Evolutionary conservation across 495 filamentous ascomycete species (phyloP).

Genomic region (Xylaria flabelliformis): DNA sequence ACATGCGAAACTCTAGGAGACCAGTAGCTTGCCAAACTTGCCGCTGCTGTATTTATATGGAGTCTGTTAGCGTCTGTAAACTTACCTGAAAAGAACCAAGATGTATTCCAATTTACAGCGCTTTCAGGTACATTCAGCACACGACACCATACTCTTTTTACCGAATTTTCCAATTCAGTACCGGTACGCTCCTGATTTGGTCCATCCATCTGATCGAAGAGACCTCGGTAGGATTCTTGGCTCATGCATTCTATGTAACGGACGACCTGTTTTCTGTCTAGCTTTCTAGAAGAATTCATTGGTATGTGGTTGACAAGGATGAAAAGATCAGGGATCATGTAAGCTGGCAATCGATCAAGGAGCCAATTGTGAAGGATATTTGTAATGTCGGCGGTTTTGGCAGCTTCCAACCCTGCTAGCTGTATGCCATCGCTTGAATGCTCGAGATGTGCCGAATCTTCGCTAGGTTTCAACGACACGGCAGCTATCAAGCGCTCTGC

Average conservation of each 20-base stretch:
- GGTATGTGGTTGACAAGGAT: constrained; percentile 44
- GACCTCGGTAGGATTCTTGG: neutral
- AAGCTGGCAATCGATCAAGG: constrained; percentile 33
- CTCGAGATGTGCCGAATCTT: neutral
- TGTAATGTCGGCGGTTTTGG: neutral
- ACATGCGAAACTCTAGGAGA: neutral
- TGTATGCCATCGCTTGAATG: neutral
- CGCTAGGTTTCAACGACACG: constrained; percentile 9
- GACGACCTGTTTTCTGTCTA: constrained; percentile 6
- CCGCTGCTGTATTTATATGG: neutral
- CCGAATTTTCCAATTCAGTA: constrained; percentile 1
- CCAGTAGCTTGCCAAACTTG: neutral
- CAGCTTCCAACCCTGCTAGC: neutral
- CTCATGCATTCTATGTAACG: neutral
- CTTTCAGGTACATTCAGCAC: constrained; percentile 8
- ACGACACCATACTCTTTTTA: constrained; percentile 15
- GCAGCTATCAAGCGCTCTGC: constrained; percentile 13
- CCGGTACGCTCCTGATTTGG: neutral
- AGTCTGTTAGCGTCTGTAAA: neutral
- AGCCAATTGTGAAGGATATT: constrained; percentile 1
- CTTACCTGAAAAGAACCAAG: constrained; percentile 16
- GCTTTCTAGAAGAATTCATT: constrained; percentile 34
- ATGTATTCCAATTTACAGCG: constrained; percentile 9
- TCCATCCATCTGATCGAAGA: constrained; percentile 7
- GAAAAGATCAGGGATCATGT: constrained; percentile 60